Conservation (phyloP, 164 flowering plant genomes). For the Aristolochia fimbriata region DNA sequence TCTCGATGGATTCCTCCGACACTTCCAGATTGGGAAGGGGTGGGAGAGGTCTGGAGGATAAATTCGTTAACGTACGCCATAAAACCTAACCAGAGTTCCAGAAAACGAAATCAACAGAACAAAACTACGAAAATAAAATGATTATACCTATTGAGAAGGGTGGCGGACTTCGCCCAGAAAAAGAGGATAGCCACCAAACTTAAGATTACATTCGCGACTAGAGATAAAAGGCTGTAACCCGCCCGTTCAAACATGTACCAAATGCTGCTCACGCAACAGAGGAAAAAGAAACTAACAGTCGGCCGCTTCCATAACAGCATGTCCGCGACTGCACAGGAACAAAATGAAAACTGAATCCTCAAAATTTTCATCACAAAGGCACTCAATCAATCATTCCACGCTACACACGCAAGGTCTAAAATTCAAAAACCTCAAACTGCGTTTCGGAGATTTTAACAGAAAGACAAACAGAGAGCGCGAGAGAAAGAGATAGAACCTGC, state of each 20-base stretch:
- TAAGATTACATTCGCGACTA: slow-evolving; percentile 49
- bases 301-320: slow-evolving; percentile 62
- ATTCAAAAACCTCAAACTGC: neutral
- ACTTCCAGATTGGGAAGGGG: slow-evolving; percentile 77
- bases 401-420: neutral
- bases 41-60: slow-evolving; percentile 61
- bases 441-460: no score
- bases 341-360: neutral
- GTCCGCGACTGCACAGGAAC: slow-evolving; percentile 52
- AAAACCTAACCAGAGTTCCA: no score
- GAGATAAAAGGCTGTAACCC: slow-evolving; percentile 52
- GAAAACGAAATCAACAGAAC: neutral
- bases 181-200: slow-evolving; percentile 63
- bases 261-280: slow-evolving; percentile 32
- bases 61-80: neutral
- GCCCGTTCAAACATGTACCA: slow-evolving; percentile 69
- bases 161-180: slow-evolving; percentile 82
- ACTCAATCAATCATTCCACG: neutral
- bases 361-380: neutral
- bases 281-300: slow-evolving; percentile 19
- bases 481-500: neutral
- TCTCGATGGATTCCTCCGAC: slow-evolving; percentile 43
- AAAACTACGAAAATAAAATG: neutral
- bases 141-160: slow-evolving; percentile 63
- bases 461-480: neutral